Base-by-base conservation (phyloP, 2,329 filamentous ascomycete genomes). In the Xylaria sp. region DNA sequence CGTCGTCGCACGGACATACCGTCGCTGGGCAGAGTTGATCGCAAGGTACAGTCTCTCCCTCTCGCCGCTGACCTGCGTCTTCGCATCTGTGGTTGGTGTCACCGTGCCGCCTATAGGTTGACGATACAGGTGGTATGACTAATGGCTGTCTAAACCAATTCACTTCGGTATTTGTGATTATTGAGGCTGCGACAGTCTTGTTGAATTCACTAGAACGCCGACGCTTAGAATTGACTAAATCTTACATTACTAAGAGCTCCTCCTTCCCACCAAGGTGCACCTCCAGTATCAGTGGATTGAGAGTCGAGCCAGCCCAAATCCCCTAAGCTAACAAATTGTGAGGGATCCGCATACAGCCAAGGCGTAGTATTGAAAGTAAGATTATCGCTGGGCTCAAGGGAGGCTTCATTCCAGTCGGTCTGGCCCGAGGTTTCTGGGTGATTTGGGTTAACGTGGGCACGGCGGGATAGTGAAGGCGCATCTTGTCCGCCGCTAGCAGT, bases 311-410 rank as follows among this genome's bases (percentile, higher is more conserved):
- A 72, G n/a, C 68, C 70, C 1, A 72, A 39, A 46, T 72, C 70
- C 1, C 70, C 70, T 20, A 70, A 46, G 39, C 70, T 54, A 23
- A 64, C 64, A 61, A 72, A 72, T 28, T 72, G 70, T 25, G 70
- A 72, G 9, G 70, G 65, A 20, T 72, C 68, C 6, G 70, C 70
- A 18, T 72, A 72, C 23, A 72, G 41, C 70, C 70, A 72, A 3
- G 70, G 70, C 18, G 70, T 72, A 31, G 70, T 72, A 46, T 72
- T 72, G 36, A 72, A 70, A 4, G 70, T 72, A 39, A 72, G 70
- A 39, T 72, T 72, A 7, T 72, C 70, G 46, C 64, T 70, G 4
- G 65, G 64, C 60, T 72, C 70, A 36, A 71, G 39, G 12, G 62
- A 41, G 3, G 67, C 46, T 31, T 72, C 70, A 10, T 62, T 66